A percentile compares a stretch with the other conserved stretches of the same genome.
These are phyloP conservation scores for Neurospora sp. DNA, from an alignment of 495 filamentous ascomycete species.

Conservation along the genomic window DNA sequence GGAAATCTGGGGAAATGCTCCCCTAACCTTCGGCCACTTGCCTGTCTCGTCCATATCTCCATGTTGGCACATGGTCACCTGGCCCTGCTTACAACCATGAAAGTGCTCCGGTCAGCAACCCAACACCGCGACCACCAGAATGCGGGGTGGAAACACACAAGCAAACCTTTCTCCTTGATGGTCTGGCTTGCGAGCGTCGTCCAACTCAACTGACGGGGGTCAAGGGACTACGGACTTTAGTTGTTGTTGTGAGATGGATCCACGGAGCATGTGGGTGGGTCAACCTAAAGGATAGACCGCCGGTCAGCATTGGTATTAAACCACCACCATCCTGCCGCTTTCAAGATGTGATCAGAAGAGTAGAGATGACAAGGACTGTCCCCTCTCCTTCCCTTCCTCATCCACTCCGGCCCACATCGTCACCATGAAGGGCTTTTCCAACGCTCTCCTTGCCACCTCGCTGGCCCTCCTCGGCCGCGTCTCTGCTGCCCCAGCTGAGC, in stretches of 20 bases:
- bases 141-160: neutral
- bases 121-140: neutral
- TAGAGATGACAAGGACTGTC: neutral
- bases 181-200: neutral
- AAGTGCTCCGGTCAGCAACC: neutral
- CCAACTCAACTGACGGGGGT: neutral
- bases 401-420: neutral
- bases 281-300: neutral
- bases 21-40: slow-evolving; percentile 10
- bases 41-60: slow-evolving; percentile 17
- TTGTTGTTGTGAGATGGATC: neutral
- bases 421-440: slow-evolving; percentile 22
- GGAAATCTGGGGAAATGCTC: neutral
- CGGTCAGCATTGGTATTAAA: neutral
- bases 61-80: slow-evolving; percentile 14
- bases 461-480: slow-evolving; percentile 16
- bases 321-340: neutral
- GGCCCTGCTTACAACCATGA: neutral
- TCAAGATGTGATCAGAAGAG: neutral
- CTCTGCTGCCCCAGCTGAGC: slow-evolving; percentile 20
- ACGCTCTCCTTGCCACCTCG: slow-evolving; percentile 8
- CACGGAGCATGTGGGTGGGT: neutral
- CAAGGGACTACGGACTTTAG: neutral
- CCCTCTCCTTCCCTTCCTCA: neutral
- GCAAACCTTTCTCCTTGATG: neutral